phyloP scores from a whole-genome alignment of 2,329 filamentous ascomycete genomes.

The Fusarium continuum region DNA sequence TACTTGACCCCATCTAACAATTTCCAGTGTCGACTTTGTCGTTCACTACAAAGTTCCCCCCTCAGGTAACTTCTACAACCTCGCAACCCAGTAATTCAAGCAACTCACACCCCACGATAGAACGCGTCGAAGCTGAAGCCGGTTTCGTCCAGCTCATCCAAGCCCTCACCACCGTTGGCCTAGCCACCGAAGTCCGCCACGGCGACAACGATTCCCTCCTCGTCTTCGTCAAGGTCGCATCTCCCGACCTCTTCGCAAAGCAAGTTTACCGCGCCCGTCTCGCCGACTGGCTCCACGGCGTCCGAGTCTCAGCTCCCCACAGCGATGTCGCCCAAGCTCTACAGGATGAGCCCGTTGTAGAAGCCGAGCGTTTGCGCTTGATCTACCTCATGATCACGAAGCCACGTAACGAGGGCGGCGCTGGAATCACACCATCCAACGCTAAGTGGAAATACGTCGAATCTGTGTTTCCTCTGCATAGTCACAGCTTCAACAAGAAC shows the following conservation, averaged over 20 bases:
- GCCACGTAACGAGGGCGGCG: conserved; percentile 77
- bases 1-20: conserved; percentile 17
- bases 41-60: conserved; percentile 79
- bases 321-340: conserved; percentile 76
- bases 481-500: conserved; percentile 76
- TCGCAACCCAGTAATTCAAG: neutral
- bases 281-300: conserved; percentile 92
- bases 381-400: conserved; percentile 87
- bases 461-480: conserved; percentile 81
- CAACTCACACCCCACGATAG: conserved; percentile 52
- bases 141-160: conserved; percentile 82
- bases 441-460: conserved; percentile 78
- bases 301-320: conserved; percentile 79
- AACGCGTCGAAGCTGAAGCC: conserved; percentile 73
- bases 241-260: conserved; percentile 75
- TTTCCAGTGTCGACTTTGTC: conserved; percentile 82
- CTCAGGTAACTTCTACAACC: conserved; percentile 60
- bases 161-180: conserved; percentile 78
- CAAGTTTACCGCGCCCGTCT: conserved; percentile 89
- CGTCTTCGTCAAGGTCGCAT: conserved; percentile 83
- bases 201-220: conserved; percentile 80
- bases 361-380: conserved; percentile 87
- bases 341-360: conserved; percentile 78
- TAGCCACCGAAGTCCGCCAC: conserved; percentile 86
- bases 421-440: conserved; percentile 75